A percentile compares a stretch with the other conserved stretches of the same genome.
phyloP scores from a whole-genome alignment of 2,329 filamentous ascomycete genomes.

The Fusarium camptoceras region DNA sequence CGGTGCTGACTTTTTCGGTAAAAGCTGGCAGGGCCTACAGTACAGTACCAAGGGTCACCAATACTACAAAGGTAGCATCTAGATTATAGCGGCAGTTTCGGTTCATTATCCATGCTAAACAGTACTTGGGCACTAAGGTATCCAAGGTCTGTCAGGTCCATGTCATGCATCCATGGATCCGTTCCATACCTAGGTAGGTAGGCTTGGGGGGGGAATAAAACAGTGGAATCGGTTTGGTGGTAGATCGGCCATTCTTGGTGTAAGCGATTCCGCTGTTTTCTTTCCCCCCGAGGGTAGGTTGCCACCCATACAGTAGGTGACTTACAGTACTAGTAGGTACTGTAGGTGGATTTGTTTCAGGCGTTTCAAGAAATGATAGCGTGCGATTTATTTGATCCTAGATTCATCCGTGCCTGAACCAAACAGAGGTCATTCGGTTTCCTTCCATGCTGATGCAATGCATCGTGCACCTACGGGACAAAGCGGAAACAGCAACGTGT shows the following conservation, averaged over 20 bases:
- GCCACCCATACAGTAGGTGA: not conserved
- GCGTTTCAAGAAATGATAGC: conserved; percentile 23
- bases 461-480: conserved; percentile 8
- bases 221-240: no score
- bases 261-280: no score
- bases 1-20: conserved; percentile 30
- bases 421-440: not conserved
- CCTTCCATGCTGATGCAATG: conserved; percentile 31
- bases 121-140: not conserved
- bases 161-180: not conserved
- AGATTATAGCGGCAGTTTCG: conserved; percentile 7
- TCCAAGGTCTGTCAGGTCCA: not conserved
- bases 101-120: conserved; percentile 19
- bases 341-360: conserved; percentile 35
- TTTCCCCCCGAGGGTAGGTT: no score
- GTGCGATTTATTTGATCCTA: conserved; percentile 31
- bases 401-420: not conserved
- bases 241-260: no score
- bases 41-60: conserved; percentile 2
- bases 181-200: no score
- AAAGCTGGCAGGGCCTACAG: not conserved
- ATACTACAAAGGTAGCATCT: not conserved
- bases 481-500: conserved; percentile 4
- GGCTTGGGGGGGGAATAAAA: no score
- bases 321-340: not conserved